Evolutionary conservation across 768 basidiomycete genomes (phyloP), one percentile per base, ranked within the genome.

Genomic region (Chalciporus piperatus): DNA sequence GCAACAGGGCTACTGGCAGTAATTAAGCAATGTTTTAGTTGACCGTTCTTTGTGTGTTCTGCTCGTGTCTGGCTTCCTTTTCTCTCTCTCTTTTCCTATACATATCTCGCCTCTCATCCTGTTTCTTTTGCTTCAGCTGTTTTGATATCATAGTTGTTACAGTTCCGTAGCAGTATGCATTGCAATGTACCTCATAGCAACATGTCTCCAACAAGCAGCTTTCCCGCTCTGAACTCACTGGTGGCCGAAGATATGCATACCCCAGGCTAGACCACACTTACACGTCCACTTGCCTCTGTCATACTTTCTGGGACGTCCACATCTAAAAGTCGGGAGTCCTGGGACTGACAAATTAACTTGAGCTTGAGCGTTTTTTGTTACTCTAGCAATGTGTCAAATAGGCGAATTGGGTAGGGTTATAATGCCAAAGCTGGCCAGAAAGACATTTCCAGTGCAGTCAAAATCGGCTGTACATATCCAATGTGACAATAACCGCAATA

Each of bases 1-100:
- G 63, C 81, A 80, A 61, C 80, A 84, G 68, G 83, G 76, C 66
- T 79, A 78, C 61, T 77, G 76, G 75, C 74, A 76, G 67, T 76
- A 49, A 59, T 61, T 52, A 50, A 55, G 39, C 41, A 6, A 45
- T 30, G 20, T 41, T 49, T 58, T 35, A 51, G 38, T 53, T 50
- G 53, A 49, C 48, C 45, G 50, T 55, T 44, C 48, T 23, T 40
- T 38, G 40, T 40, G 37, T 42, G 40, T 45, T 40, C 12, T 13
- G 35, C 38, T 41, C 13, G n/a, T 37, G 12, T 41, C 38, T 51
- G 51, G 47, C 37, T 52, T 57, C 44, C 27, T 53, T 49, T 25
- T 51, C 1, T 25, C 0, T 10, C 44, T 33, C 58, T 51, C 22
- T 45, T 14, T 55, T 52, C 51, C 20, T 28, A 23, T 51, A 28